phyloP scores from a whole-genome alignment of 1,284 basidiomycete genomes.

The Moesziomyces sp. region DNA sequence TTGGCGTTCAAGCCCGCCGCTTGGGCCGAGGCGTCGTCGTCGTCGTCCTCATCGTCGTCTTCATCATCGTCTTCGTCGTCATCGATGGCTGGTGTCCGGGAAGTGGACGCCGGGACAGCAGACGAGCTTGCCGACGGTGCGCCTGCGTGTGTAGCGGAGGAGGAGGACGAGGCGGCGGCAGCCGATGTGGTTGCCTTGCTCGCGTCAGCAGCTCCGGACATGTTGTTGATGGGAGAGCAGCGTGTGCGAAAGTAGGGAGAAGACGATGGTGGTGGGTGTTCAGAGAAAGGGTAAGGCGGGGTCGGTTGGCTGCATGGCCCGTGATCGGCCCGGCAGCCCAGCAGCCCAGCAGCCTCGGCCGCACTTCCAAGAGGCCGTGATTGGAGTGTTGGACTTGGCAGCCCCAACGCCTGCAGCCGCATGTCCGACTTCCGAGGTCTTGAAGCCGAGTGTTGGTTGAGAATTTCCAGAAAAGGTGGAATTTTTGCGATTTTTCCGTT shows the following conservation, averaged over 20 bases:
- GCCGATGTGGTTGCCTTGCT: conserved; percentile 4
- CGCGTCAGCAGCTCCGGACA: conserved; percentile 11
- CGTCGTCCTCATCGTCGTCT: conserved; percentile 18
- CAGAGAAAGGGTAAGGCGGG: neutral
- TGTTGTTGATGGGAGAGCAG: neutral
- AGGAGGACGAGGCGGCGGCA: conserved; percentile 5
- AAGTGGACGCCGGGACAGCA: conserved; percentile 1
- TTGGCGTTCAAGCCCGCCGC: conserved; percentile 35
- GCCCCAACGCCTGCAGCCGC: neutral
- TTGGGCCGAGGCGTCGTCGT: neutral
- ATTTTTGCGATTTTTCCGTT: neutral
- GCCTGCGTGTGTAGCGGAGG: neutral
- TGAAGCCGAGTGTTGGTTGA: conserved; percentile 7
- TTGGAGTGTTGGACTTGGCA: conserved; percentile 1
- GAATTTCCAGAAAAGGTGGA: conserved; percentile 6
- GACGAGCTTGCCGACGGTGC: conserved; percentile 3
- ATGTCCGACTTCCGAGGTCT: conserved; percentile 14
- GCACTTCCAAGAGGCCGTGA: too few relatives aligned
- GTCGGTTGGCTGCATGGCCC: neutral
- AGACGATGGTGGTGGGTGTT: too few relatives aligned
- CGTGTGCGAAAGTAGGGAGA: too few relatives aligned
- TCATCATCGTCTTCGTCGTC: conserved; percentile 14
- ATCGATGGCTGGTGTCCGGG: neutral
- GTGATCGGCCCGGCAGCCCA: neutral
- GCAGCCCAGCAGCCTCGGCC: too few relatives aligned